Conservation (phyloP, 805 yeast species). For the Cyberlindnera veronae region DNA sequence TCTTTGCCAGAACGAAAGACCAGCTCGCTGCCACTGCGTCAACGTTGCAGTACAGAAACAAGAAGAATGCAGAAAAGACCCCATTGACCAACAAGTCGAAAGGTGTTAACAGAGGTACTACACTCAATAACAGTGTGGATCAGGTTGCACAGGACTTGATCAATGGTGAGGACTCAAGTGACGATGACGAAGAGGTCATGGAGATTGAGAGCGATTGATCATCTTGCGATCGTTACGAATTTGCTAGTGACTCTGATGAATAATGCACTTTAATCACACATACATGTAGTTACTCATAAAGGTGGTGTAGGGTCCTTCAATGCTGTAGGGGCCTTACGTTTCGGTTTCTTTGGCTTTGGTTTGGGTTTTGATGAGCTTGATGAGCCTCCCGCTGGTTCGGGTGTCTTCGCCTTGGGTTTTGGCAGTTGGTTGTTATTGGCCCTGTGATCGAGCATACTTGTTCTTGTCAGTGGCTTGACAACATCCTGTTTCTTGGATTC, state of each 20-base stretch:
- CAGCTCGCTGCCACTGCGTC: conserved; percentile 27
- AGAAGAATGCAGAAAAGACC: conserved; percentile 18
- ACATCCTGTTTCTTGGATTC: background rate
- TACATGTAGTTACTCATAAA: background rate
- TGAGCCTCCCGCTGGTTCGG: background rate
- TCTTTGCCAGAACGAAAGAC: conserved; percentile 28
- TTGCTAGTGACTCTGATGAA: background rate
- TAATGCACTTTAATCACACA: background rate
- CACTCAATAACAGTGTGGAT: conserved; percentile 20
- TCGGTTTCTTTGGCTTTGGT: background rate
- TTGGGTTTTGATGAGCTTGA: background rate
- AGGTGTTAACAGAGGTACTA: conserved; percentile 5
- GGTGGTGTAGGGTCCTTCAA: background rate
- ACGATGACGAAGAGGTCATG: conserved; percentile 43
- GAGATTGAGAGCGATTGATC: conserved; percentile 53
- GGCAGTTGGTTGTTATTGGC: background rate
- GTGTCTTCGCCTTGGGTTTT: background rate
- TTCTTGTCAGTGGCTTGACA: conserved; percentile 9
- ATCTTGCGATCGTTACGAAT: background rate
- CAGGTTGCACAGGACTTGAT: conserved; percentile 27
- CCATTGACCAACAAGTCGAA: conserved; percentile 27
- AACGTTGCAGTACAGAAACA: conserved; percentile 26
- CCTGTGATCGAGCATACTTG: conserved; percentile 2
- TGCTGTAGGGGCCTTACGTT: conserved; percentile 7
- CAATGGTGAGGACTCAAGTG: conserved; percentile 37